Conservation (phyloP, 306 rosid species). For the Quercus variabilis region DNA sequence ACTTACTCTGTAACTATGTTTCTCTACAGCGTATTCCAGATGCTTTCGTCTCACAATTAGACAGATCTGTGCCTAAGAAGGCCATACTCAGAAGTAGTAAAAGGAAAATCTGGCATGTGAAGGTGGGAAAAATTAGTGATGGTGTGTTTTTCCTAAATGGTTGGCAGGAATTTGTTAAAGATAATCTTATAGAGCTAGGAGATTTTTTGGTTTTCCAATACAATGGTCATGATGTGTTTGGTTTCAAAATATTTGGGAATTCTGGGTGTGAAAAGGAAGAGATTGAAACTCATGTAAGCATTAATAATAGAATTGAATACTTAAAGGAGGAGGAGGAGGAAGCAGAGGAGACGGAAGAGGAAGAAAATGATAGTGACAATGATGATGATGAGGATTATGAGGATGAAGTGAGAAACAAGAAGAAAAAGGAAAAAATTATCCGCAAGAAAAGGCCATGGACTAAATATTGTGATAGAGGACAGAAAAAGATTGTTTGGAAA, state of each 20-base stretch:
- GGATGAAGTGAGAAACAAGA: too few species aligned
- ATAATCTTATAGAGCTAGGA: not conserved
- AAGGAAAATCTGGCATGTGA: slow-evolving; percentile 20
- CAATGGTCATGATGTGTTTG: not conserved
- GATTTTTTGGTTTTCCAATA: slow-evolving; percentile 9
- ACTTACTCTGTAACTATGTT: not conserved
- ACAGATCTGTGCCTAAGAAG: not conserved
- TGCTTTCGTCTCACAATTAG: not conserved
- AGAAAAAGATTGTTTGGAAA: too few species aligned
- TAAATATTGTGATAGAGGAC: too few species aligned
- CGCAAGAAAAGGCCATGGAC: too few species aligned
- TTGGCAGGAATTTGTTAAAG: slow-evolving; percentile 14
- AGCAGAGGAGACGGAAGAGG: not conserved
- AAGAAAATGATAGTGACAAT: not conserved
- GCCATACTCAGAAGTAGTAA: slow-evolving; percentile 8
- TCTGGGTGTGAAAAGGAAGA: slow-evolving; percentile 16
- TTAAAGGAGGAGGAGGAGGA: not conserved
- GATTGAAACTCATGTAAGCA: too few species aligned
- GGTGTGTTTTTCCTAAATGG: slow-evolving; percentile 13
- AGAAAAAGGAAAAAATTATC: too few species aligned
- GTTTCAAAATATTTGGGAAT: slow-evolving; percentile 7
- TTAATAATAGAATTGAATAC: too few species aligned
- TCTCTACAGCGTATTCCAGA: slow-evolving; percentile 28
- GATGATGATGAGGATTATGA: not conserved
- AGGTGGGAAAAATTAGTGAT: not conserved